phyloP scores from a whole-genome alignment of 1,284 basidiomycete genomes.

The Cryptococcus floricola region DNA sequence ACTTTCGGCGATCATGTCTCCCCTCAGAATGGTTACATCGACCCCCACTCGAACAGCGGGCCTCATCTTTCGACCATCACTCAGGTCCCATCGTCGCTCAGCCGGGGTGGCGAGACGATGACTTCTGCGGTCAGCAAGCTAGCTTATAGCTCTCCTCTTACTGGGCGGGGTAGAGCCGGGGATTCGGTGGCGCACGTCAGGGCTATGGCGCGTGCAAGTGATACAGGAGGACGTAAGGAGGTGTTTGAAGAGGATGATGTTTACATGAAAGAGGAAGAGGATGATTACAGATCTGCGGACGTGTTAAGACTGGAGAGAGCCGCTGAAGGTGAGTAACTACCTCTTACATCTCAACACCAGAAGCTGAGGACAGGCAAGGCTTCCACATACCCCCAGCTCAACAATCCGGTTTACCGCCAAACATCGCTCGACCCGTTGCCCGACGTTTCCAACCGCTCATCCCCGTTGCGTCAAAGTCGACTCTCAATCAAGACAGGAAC shows the following conservation, averaged over 20 bases:
- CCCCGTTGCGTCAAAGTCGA: background rate
- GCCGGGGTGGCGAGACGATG: background rate
- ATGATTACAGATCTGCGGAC: background rate
- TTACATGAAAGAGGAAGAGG: background rate
- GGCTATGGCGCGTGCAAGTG: too few species aligned
- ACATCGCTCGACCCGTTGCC: background rate
- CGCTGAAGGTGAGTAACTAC: background rate
- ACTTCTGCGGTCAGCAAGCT: conserved; percentile 8
- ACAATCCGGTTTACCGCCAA: background rate
- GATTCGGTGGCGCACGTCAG: too few species aligned
- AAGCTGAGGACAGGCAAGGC: background rate
- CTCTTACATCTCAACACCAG: background rate
- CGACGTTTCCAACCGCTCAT: background rate
- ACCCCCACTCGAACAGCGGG: background rate
- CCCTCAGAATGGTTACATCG: background rate
- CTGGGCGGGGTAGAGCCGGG: background rate
- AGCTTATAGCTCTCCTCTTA: conserved; percentile 27
- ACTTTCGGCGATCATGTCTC: background rate
- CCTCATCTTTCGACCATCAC: conserved; percentile 13
- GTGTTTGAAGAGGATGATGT: background rate
- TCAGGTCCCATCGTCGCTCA: conserved; percentile 1
- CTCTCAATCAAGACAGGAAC: background rate
- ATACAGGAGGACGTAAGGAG: background rate
- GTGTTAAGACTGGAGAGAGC: background rate
- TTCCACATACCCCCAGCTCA: background rate